phyloP scores from a whole-genome alignment of 106 monocot genomes.

The Dioscorea dumetorum region DNA sequence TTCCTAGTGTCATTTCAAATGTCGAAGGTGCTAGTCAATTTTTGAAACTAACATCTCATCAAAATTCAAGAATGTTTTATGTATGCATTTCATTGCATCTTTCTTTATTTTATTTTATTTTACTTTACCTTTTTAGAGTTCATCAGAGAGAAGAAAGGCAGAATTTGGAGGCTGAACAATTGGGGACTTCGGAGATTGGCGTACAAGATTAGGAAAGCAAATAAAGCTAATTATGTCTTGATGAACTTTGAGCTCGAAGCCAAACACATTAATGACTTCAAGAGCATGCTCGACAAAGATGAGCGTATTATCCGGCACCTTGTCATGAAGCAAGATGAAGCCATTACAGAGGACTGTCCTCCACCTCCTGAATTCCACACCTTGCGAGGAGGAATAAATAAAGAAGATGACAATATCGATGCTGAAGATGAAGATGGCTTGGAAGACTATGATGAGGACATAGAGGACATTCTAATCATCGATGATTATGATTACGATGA shows the following conservation, averaged over 20 bases:
- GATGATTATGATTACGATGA: constrained; percentile 27
- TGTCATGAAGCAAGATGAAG: constrained; percentile 76
- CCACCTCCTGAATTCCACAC: constrained; percentile 83
- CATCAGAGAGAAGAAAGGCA: constrained; percentile 84
- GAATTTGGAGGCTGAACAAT: constrained; percentile 85
- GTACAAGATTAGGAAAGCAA: constrained; percentile 88
- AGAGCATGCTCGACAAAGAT: constrained; percentile 75
- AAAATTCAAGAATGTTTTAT: not conserved
- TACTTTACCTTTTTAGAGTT: no score
- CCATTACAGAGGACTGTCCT: constrained; percentile 75
- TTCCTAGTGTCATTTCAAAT: constrained; percentile 62
- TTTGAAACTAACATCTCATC: no score
- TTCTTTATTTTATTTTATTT: no score
- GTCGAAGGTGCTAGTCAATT: constrained; percentile 70
- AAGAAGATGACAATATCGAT: constrained; percentile 19
- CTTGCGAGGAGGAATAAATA: constrained; percentile 17
- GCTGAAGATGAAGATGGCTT: constrained; percentile 32
- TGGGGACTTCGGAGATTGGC: constrained; percentile 88
- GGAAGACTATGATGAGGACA: constrained; percentile 13
- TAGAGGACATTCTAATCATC: constrained; percentile 25
- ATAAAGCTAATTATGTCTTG: constrained; percentile 76
- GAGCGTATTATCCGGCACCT: constrained; percentile 85
- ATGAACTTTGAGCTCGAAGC: constrained; percentile 98
- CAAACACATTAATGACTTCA: constrained; percentile 69
- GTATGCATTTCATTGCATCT: not conserved